Percentiles rank a stretch among this genome's conserved stretches.
Conservation (phyloP, 2,329 filamentous ascomycete species). For the Phyllosticta capitalensis region DNA sequence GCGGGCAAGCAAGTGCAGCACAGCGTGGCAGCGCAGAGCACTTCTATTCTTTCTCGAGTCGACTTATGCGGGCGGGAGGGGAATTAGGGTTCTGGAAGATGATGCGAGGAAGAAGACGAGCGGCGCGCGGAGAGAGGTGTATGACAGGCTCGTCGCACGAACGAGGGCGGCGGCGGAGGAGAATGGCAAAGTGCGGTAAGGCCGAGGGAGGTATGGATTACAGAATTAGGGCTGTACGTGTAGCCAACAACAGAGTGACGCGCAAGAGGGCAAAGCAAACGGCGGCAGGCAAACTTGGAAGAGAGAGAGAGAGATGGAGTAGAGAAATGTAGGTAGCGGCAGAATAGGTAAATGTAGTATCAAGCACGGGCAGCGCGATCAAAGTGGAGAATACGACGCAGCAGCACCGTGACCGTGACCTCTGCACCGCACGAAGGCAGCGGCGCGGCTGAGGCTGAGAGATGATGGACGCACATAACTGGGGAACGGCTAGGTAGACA, state of each 20-base stretch:
- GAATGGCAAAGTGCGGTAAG: not conserved
- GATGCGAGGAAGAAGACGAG: conserved; percentile 1
- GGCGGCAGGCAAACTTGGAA: not conserved
- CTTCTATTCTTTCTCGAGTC: not conserved
- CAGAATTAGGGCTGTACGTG: not conserved
- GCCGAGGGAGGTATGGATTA: not conserved
- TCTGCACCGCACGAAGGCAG: not conserved
- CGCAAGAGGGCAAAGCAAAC: not conserved
- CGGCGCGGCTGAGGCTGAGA: conserved; percentile 7
- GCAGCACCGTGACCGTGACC: not conserved
- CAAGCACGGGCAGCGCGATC: not conserved
- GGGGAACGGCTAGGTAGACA: conserved; percentile 7
- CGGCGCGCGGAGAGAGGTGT: not conserved
- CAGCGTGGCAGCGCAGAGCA: not conserved
- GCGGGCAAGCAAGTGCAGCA: not conserved
- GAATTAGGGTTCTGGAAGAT: not conserved
- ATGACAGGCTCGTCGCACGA: not conserved
- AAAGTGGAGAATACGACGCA: conserved; percentile 4
- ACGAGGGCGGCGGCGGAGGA: not conserved
- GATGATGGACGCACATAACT: not conserved
- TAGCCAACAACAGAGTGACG: not conserved
- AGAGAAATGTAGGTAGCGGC: not conserved
- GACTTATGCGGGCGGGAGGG: not conserved
- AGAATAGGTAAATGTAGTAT: not conserved
- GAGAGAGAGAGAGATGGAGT: not conserved